Evolutionary conservation across 2,329 filamentous ascomycete species (phyloP).

Genomic region (Hawksworthiomyces lignivorus): DNA sequence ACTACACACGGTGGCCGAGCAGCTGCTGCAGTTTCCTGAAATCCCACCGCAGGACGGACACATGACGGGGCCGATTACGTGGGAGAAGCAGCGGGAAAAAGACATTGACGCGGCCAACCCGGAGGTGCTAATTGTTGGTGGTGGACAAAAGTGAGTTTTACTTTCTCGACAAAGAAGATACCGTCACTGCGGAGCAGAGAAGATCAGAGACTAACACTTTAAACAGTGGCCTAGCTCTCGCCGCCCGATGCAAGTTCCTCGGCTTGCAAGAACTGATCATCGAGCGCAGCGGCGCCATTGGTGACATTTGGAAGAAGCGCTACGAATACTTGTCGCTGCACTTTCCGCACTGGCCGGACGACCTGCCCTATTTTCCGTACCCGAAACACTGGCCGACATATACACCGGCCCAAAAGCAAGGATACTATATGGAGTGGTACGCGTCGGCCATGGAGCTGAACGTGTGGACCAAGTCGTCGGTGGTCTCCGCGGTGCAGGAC

Average conservation of each 20-base stretch:
- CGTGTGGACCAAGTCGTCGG: constrained; percentile 22
- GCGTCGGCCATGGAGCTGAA: constrained; percentile 33
- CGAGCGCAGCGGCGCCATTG: constrained; percentile 34
- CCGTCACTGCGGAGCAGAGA: not conserved
- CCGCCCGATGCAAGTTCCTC: constrained; percentile 19
- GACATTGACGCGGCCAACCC: constrained; percentile 18
- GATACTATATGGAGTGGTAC: constrained; percentile 36
- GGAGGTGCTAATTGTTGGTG: constrained; percentile 19
- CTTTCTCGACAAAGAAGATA: not conserved
- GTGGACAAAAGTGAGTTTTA: constrained; percentile 13
- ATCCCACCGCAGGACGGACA: constrained; percentile 22
- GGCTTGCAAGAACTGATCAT: constrained; percentile 27
- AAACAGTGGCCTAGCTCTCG: constrained; percentile 27
- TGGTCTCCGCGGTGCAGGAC: constrained; percentile 7
- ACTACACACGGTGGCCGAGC: constrained; percentile 26
- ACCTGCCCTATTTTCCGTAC: constrained; percentile 35
- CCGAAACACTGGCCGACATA: constrained; percentile 23
- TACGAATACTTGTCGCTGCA: constrained; percentile 24
- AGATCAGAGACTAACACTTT: too few species aligned
- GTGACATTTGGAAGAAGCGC: constrained; percentile 41
- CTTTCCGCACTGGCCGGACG: constrained; percentile 24
- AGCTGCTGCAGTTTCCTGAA: constrained; percentile 24
- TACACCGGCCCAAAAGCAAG: constrained; percentile 36
- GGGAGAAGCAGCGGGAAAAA: constrained; percentile 22
- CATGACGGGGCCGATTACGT: constrained; percentile 25